Evolutionary conservation across 495 filamentous ascomycete genomes (phyloP).

Genomic region (Barbatosphaeria neglecta): DNA sequence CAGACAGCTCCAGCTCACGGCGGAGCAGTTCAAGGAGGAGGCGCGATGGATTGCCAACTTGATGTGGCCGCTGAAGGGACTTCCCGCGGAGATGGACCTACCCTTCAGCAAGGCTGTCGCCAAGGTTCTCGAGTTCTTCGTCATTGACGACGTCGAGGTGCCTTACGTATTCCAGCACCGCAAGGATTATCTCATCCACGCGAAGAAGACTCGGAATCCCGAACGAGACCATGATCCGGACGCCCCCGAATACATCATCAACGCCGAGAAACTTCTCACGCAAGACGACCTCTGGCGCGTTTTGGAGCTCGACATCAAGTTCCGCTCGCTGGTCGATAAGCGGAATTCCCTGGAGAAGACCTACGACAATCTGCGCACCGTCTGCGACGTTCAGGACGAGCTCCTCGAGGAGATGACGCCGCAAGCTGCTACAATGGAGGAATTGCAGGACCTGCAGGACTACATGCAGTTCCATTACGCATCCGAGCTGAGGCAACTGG

Average conservation of each 20-base stretch:
- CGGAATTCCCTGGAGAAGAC: slow-evolving; percentile 68
- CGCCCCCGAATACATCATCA: slow-evolving; percentile 58
- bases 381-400: slow-evolving; percentile 41
- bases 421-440: slow-evolving; percentile 70
- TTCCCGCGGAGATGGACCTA: slow-evolving; percentile 56
- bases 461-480: slow-evolving; percentile 94
- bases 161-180: slow-evolving; percentile 97
- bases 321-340: slow-evolving; percentile 80
- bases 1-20: slow-evolving; percentile 57
- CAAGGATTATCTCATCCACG: slow-evolving; percentile 93
- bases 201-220: slow-evolving; percentile 59
- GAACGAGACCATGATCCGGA: slow-evolving; percentile 40
- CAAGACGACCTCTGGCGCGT: slow-evolving; percentile 93
- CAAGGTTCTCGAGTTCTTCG: slow-evolving; percentile 91
- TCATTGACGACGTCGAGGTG: slow-evolving; percentile 84
- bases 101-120: slow-evolving; percentile 79
- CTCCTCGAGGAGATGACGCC: slow-evolving; percentile 72
- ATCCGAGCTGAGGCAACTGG: slow-evolving; percentile 64
- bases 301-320: slow-evolving; percentile 88
- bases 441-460: slow-evolving; percentile 91
- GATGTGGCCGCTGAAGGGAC: slow-evolving; percentile 70
- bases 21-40: slow-evolving; percentile 80
- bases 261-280: slow-evolving; percentile 77
- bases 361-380: slow-evolving; percentile 56
- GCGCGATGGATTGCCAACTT: slow-evolving; percentile 80